Conservation (phyloP, 108 stramenopile genomes). For the Mediolabrus comicus region DNA sequence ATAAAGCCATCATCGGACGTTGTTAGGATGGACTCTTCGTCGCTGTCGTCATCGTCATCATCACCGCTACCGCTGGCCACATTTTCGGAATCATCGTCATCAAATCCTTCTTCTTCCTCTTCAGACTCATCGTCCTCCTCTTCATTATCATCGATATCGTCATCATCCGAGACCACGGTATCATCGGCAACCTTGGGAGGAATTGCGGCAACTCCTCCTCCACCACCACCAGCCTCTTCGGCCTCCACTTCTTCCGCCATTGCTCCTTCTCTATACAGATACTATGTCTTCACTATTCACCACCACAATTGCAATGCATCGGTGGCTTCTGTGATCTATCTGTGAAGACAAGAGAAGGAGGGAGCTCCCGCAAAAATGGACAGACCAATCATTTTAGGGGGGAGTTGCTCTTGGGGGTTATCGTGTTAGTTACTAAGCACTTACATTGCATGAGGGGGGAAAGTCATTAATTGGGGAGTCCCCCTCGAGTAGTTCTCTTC, state of each 20-base stretch:
- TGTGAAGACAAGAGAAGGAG: no score
- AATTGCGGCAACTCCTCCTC: neutral
- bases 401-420: no score
- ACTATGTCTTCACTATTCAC: no score
- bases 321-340: no score
- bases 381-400: no score
- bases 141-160: conserved; percentile 29
- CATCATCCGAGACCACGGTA: neutral
- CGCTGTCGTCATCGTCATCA: conserved; percentile 52
- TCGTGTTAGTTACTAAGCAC: no score
- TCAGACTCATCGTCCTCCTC: conserved; percentile 34
- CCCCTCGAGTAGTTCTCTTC: no score
- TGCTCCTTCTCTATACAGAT: no score
- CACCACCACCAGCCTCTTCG: neutral
- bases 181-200: neutral
- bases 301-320: neutral
- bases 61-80: conserved; percentile 15
- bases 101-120: conserved; percentile 33
- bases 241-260: neutral
- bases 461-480: no score
- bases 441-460: no score
- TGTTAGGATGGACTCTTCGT: conserved; percentile 44
- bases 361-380: no score
- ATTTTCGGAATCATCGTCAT: conserved; percentile 53
- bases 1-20: conserved; percentile 54